Conservation (phyloP, 2,329 filamentous ascomycete genomes). For the Microsporum canis region DNA sequence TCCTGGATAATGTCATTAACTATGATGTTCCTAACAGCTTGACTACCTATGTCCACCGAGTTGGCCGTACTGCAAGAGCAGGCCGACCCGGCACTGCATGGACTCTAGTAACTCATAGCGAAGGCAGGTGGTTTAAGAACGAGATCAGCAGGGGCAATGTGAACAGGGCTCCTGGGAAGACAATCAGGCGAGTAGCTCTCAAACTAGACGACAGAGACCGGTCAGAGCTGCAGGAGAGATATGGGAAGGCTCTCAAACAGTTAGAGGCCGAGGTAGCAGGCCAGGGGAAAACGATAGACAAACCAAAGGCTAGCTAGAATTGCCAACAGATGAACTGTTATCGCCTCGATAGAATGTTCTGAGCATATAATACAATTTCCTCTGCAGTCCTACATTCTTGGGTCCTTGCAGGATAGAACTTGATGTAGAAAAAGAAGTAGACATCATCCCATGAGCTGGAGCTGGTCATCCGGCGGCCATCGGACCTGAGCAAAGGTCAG, state of each 20-base stretch:
- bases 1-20: constrained; percentile 76
- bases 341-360: neutral
- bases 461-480: constrained; percentile 85
- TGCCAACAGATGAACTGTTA: neutral
- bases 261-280: constrained; percentile 27
- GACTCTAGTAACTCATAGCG: constrained; percentile 71
- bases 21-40: constrained; percentile 80
- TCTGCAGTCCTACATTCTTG: neutral
- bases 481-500: constrained; percentile 92
- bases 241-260: constrained; percentile 25
- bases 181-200: constrained; percentile 24
- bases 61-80: constrained; percentile 80
- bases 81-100: constrained; percentile 66
- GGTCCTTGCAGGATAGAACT: neutral
- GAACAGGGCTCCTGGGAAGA: constrained; percentile 23
- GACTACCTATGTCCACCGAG: constrained; percentile 78
- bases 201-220: constrained; percentile 20
- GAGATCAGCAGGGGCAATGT: constrained; percentile 51
- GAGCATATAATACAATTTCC: neutral
- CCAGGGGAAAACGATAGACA: neutral
- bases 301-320: neutral
- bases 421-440: neutral
- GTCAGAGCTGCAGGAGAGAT: constrained; percentile 22
- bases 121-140: constrained; percentile 87
- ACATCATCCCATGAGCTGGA: constrained; percentile 78